Base-by-base conservation (phyloP, 2,329 filamentous ascomycete genomes). In the Knufia petricola region DNA sequence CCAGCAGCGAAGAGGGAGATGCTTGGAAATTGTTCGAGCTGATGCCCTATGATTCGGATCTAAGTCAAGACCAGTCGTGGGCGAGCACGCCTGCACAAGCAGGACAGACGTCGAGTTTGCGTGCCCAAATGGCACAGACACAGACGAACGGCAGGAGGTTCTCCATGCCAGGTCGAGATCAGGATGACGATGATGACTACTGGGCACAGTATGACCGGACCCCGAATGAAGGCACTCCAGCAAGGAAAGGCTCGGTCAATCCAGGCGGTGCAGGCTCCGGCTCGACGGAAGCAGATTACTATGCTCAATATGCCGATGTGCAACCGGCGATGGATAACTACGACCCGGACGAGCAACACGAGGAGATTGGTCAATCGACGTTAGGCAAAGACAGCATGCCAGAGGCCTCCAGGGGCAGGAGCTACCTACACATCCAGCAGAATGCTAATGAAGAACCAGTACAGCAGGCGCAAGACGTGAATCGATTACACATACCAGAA, bases 291-390 rank as follows among this genome's bases (percentile, higher is more conserved):
- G 66, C 73, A 15, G 74, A 77, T 31, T 82, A 82, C 59, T 82
- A 77, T 59, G 75, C 72, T 12, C 72, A 73, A 34, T 83, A 83
- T 58, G 72, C 71, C 34, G 73, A 79, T 51, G 79, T 83, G 9
- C 79, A 83, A 57, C 79, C 79, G 4, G 78, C 77, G 1, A 69
- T 83, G 64, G 79, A 83, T 57, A 71, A 70, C 31, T 74, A 82
- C 56, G 79, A 82, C 55, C 78, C 78, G 13, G 72, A 75, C 43
- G 76, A 80, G 59, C 71, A 75, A 42, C 62, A 69, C 37, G 61
- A 64, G 17, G 64, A 67, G 39, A 60, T 71, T 1, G 70, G 67
- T 12, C 66, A 73, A 15, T 76, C 76, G 3, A 77, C 76, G 0
- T 63, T 81, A 26, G 70, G 73, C 39, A 77, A 77, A 20, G 67